Percentiles rank a stretch among this genome's conserved stretches.
Evolutionary conservation across 139 green algal genomes (phyloP).

Genomic region (Closterium sp.): DNA sequence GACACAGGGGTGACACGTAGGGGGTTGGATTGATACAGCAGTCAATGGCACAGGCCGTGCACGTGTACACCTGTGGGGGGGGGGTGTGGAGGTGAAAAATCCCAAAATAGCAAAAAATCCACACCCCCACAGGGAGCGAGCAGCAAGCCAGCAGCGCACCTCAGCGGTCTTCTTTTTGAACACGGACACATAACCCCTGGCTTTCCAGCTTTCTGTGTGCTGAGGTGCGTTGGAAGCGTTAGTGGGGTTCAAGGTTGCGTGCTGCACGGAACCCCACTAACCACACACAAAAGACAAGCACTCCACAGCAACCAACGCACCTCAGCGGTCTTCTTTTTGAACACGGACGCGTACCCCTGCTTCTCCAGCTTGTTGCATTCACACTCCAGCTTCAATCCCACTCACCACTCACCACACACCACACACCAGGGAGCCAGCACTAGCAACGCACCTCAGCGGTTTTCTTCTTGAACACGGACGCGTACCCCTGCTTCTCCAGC

Average conservation of each 20-base stretch:
- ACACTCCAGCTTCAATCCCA: not conserved
- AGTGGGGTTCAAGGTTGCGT: no score
- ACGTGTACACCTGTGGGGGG: no score
- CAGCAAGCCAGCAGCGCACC: slow-evolving; percentile 18
- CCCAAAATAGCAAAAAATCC: no score
- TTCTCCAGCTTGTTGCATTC: slow-evolving; percentile 68
- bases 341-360: slow-evolving; percentile 92
- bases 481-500: slow-evolving; percentile 85
- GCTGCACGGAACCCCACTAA: no score
- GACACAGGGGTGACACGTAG: no score
- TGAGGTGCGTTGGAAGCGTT: no score
- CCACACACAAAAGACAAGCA: no score
- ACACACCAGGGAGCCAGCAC: not conserved
- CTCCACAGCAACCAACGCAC: no score
- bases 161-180: slow-evolving; percentile 99
- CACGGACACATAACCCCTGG: slow-evolving; percentile 89
- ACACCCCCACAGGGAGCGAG: not conserved
- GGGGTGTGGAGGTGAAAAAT: no score
- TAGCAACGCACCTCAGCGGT: slow-evolving; percentile 71
- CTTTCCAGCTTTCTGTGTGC: slow-evolving; percentile 84
- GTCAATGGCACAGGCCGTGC: no score
- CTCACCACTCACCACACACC: not conserved
- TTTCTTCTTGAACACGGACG: slow-evolving; percentile 98
- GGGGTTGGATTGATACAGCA: no score
- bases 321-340: slow-evolving; percentile 99